These are phyloP conservation scores for Zasmidium angulare DNA, from an alignment of 2,329 filamentous ascomycete species.

Conservation along the genomic window DNA sequence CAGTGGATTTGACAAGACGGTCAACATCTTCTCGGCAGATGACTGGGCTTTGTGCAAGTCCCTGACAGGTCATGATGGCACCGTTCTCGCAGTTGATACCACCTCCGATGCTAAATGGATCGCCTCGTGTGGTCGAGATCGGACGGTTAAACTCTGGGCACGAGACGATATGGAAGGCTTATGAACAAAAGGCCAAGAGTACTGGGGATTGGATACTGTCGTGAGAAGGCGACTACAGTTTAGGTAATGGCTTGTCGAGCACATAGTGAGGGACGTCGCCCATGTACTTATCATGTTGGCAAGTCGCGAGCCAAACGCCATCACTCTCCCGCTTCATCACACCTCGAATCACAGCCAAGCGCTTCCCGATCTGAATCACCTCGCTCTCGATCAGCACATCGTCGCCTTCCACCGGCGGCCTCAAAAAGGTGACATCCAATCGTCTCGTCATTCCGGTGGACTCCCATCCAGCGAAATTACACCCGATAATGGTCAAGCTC, in stretches of 20 bases:
- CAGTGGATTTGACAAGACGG: slow-evolving; percentile 88
- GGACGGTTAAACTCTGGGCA: slow-evolving; percentile 95
- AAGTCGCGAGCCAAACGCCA: slow-evolving; percentile 30
- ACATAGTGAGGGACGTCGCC: slow-evolving; percentile 12
- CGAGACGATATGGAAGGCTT: slow-evolving; percentile 67
- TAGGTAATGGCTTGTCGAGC: neutral
- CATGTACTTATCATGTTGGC: slow-evolving; percentile 28
- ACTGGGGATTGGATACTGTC: neutral
- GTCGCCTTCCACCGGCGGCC: slow-evolving; percentile 40
- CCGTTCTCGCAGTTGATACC: slow-evolving; percentile 87
- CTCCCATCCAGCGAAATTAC: slow-evolving; percentile 34
- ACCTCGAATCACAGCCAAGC: slow-evolving; percentile 39
- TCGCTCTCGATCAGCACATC: slow-evolving; percentile 42
- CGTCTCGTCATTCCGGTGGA: slow-evolving; percentile 40
- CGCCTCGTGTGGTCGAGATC: slow-evolving; percentile 88
- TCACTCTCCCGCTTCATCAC: slow-evolving; percentile 38
- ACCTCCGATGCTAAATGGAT: slow-evolving; percentile 87
- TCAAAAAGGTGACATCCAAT: slow-evolving; percentile 47
- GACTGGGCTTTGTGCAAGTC: slow-evolving; percentile 91
- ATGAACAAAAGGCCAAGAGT: slow-evolving; percentile 15
- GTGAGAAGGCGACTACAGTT: neutral
- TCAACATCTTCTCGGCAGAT: slow-evolving; percentile 94
- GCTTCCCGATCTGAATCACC: slow-evolving; percentile 44
- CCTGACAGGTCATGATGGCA: slow-evolving; percentile 85
- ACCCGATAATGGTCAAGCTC: slow-evolving; percentile 32